Base-by-base conservation (phyloP, 768 basidiomycete species). In the Hypsizygus marmoreus region DNA sequence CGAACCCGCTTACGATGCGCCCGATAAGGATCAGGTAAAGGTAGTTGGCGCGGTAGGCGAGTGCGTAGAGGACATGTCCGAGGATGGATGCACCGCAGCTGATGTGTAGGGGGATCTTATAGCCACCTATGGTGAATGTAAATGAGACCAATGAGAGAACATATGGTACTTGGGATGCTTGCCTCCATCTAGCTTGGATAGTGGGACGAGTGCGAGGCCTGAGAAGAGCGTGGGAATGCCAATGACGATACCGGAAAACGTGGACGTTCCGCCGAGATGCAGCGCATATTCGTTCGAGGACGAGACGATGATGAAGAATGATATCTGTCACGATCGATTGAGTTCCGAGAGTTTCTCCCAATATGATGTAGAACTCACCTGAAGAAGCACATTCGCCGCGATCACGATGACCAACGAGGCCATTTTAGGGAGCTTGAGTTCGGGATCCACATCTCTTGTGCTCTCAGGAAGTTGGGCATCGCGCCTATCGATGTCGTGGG, bases 11-110 rank as follows among this genome's bases (percentile, higher is more conserved):
- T 23, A 86, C 76, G 40, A 82, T 79, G n/a, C 86, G 81, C 4
- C 82, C 84, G 25, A 86, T 71, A 50, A 88, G 78, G 53, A 86
- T 84, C 51, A 87, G 70, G 60, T 87, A 86, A 9, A 87, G 75
- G 59, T 71, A 81, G 57, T 79, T 68, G 23, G 76, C 70, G 13
- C 58, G 67, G 58, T 84, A 87, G 0, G 86, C 86, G 24, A 79
- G 61, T 11, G 75, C 82, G 56, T 86, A 84, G 3, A 82, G 64
- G 46, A 84, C 61, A 50, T 81, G 76, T 0, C 84, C 85, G 14
- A 81, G 35, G 39, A 85, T 62, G 19, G 76, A 71, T 1, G 77
- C 57, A 3, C 63, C 68, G 49, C 82, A 88, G 33, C 74, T 70
- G 28, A 87, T 54, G 34, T 77, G 74, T 14, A 87, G 68, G 11